These are phyloP conservation scores for Glycine latifolia DNA, from an alignment of 306 rosid species.

Conservation along the genomic window DNA sequence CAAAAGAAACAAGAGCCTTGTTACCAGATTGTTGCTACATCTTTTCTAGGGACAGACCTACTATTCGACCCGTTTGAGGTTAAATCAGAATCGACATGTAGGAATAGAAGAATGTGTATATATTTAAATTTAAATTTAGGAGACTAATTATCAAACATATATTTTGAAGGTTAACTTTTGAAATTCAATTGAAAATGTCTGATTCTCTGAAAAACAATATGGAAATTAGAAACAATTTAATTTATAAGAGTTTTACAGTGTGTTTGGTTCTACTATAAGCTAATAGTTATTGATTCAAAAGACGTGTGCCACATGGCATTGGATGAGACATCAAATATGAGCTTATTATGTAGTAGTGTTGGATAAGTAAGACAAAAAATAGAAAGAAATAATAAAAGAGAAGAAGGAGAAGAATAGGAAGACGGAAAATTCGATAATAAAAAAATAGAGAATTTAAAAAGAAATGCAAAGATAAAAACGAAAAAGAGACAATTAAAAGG, in stretches of 20 bases:
- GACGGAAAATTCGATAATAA: no score
- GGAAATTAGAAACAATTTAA: background rate
- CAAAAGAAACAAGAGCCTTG: background rate
- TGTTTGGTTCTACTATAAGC: no score
- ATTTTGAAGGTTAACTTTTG: background rate
- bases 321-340: no score
- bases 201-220: background rate
- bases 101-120: background rate
- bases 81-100: background rate
- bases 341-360: background rate
- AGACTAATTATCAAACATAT: background rate
- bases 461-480: background rate
- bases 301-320: no score
- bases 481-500: background rate
- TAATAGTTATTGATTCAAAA: no score
- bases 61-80: conserved; percentile 17
- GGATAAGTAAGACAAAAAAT: background rate
- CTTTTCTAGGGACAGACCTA: conserved; percentile 10
- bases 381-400: background rate
- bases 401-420: no score
- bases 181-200: background rate
- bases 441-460: background rate
- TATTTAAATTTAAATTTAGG: background rate
- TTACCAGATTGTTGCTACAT: background rate
- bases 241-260: no score